These are phyloP conservation scores for Annulohypoxylon maeteangense DNA, from an alignment of 495 filamentous ascomycete genomes.

Conservation along the genomic window DNA sequence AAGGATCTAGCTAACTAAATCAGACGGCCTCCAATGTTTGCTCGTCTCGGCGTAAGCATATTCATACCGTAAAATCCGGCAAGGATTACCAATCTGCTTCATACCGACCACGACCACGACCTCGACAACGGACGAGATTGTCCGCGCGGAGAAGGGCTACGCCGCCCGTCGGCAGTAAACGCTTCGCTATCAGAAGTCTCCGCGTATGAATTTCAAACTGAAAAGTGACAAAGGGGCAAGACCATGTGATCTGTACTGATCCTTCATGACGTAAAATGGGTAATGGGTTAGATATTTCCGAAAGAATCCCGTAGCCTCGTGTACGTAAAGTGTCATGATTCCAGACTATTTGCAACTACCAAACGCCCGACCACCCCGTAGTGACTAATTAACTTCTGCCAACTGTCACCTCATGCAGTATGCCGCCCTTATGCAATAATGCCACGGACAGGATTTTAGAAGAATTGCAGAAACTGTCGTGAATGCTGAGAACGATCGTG, in stretches of 20 bases:
- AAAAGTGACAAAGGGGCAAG: conserved; percentile 32
- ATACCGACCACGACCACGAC: conserved; percentile 2
- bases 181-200: conserved; percentile 15
- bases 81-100: conserved; percentile 17
- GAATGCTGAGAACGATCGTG: conserved; percentile 29
- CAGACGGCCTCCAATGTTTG: conserved; percentile 9
- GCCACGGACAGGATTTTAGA: conserved; percentile 42
- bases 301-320: conserved; percentile 38
- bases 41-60: conserved; percentile 13
- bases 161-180: background rate
- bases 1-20: conserved; percentile 12
- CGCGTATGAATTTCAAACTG: conserved; percentile 31
- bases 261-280: conserved; percentile 32
- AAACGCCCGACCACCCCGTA: conserved; percentile 45
- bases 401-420: conserved; percentile 48
- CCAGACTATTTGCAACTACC: conserved; percentile 49
- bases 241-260: conserved; percentile 25
- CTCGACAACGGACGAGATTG: conserved; percentile 4
- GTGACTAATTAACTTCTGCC: conserved; percentile 41
- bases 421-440: conserved; percentile 50
- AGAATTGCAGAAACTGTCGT: conserved; percentile 34
- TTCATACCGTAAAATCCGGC: conserved; percentile 8
- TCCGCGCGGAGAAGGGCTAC: background rate
- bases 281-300: conserved; percentile 30
- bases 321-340: conserved; percentile 49